Evolutionary conservation across 768 basidiomycete genomes (phyloP), one percentile per base, ranked within the genome.

Genomic region (Auriscalpium microsporum): DNA sequence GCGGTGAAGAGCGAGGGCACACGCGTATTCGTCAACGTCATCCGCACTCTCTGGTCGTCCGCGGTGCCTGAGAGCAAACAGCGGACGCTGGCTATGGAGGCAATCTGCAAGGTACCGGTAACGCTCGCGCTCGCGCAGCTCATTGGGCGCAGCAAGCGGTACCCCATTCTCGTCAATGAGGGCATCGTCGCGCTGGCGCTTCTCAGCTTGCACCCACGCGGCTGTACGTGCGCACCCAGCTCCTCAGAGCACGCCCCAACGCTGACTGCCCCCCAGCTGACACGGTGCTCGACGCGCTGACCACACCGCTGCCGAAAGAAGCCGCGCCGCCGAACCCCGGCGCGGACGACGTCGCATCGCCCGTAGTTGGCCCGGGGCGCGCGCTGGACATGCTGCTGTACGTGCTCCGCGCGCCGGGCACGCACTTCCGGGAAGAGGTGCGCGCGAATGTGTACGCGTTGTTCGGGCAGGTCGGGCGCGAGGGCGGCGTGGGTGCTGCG

Each of bases 1-100:
- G 82, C 90, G 1, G 75, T 94, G 37, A 87, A 87, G 69, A 93
- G 88, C 65, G 95, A 99, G 72, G 89, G 89, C 34, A 87, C 92
- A 16, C 84, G 95, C 17, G 82, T 94, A 3, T 72, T 96, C 44
- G 91, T 93, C 63, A 93, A 95, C 67, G 78, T 86, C 19, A 77
- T 93, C 61, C 87, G 87, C 67, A 83, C 88, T 8, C 72, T 94
- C 17, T 90, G 86, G 82, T 76, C 82, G 28, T 75, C 65, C 62
- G 80, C 81, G 54, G 63, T 72, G 19, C 45, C 70, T 72, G 54
- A 77, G 72, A 60, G 76, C 80, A 56, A 72, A 61, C 79, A 75
- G 61, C 76, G 77, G 60, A 73, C 79, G 53, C 72, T 71, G 34
- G 82, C 84, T 19, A 78, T 86, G 54, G 70, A 74, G 51, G 65